Percentiles rank a stretch among this genome's conserved stretches.
Evolutionary conservation across 164 flowering plant species (phyloP).

Genomic region (Stephania cephalantha): DNA sequence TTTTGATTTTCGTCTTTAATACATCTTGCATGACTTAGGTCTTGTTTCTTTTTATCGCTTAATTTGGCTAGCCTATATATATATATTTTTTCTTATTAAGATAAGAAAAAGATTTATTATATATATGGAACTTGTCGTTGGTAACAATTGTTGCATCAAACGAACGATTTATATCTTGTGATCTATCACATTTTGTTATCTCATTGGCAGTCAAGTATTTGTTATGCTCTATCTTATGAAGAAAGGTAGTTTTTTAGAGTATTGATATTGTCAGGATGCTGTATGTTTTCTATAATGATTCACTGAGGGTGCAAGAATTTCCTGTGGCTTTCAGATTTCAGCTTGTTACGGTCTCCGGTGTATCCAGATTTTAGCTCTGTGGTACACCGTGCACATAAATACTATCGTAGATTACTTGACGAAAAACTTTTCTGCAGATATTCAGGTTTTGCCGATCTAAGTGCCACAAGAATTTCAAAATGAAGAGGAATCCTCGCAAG

Average conservation of each 20-base stretch:
- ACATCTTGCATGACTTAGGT: too few relatives aligned
- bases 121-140: not conserved
- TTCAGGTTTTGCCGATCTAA: slow-evolving; percentile 87
- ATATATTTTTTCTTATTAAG: too few relatives aligned
- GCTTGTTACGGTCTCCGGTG: not conserved
- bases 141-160: not conserved
- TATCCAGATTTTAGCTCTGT: not conserved
- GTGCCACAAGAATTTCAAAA: slow-evolving; percentile 94
- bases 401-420: not conserved
- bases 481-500: slow-evolving; percentile 95
- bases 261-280: not conserved
- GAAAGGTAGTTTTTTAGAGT: not conserved
- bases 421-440: slow-evolving; percentile 35
- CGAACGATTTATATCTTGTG: not conserved
- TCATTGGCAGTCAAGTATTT: not conserved
- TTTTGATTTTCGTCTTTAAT: too few relatives aligned
- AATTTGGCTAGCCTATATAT: too few relatives aligned
- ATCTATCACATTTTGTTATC: not conserved
- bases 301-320: not conserved
- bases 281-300: not conserved
- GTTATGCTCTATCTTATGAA: not conserved
- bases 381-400: not conserved
- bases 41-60: too few relatives aligned
- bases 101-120: too few relatives aligned
- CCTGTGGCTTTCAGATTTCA: not conserved